These are phyloP conservation scores for Neonectria neomacrospora DNA, from an alignment of 2,329 filamentous ascomycete species.

Conservation along the genomic window DNA sequence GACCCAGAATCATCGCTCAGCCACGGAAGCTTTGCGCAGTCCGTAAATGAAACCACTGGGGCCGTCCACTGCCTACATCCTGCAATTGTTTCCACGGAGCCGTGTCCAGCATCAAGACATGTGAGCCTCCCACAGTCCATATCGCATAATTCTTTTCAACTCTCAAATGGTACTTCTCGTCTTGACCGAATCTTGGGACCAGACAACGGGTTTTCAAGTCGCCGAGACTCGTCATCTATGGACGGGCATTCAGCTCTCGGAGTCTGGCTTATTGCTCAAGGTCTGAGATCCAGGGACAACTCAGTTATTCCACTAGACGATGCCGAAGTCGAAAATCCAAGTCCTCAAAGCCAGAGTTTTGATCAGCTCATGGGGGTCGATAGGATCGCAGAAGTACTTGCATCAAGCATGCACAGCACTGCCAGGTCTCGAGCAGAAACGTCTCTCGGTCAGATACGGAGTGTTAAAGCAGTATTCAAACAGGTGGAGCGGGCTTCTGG, in stretches of 20 bases:
- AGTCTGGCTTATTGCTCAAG: conserved; percentile 53
- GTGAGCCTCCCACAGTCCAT: conserved; percentile 20
- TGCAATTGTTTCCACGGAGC: conserved; percentile 5
- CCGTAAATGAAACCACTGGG: conserved; percentile 10
- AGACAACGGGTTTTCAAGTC: conserved; percentile 45
- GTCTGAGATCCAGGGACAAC: conserved; percentile 44
- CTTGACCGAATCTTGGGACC: conserved; percentile 39
- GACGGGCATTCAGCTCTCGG: conserved; percentile 51
- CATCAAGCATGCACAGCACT: conserved; percentile 1
- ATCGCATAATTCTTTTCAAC: conserved; percentile 32
- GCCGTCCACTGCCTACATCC: conserved; percentile 16
- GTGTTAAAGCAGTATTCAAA: neutral
- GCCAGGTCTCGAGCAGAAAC: neutral
- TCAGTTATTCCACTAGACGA: conserved; percentile 35
- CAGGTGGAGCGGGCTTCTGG: neutral
- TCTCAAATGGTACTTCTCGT: conserved; percentile 32
- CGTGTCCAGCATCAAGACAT: conserved; percentile 3
- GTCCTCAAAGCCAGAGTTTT: neutral
- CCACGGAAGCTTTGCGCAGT: neutral
- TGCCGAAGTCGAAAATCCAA: conserved; percentile 5
- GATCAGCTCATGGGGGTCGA: neutral
- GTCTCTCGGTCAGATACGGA: neutral
- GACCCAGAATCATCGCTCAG: neutral
- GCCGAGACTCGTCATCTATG: conserved; percentile 44
- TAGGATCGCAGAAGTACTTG: neutral